Conservation (phyloP, 2,329 filamentous ascomycete genomes). For the Fusarium veterinarium region DNA sequence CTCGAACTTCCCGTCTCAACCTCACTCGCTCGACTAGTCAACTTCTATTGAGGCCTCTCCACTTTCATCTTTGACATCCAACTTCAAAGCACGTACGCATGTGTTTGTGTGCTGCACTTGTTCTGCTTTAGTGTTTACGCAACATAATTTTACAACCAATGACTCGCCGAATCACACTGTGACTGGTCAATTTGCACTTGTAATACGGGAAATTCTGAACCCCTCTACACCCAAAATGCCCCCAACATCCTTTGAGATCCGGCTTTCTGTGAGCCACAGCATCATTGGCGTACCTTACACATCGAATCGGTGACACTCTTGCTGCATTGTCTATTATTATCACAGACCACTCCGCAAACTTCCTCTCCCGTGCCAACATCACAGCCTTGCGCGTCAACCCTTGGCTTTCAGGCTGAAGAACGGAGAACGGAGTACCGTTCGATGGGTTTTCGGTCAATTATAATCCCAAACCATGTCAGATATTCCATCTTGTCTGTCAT, state of each 20-base stretch:
- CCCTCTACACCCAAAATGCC: slow-evolving; percentile 11
- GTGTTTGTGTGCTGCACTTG: slow-evolving; percentile 11
- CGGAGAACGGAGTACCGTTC: slow-evolving; percentile 17
- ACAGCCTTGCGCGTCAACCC: slow-evolving; percentile 27
- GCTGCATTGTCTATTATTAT: slow-evolving; percentile 22
- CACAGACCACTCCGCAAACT: slow-evolving; percentile 7
- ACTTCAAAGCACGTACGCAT: neutral
- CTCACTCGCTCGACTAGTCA: neutral
- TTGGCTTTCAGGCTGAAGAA: slow-evolving; percentile 25
- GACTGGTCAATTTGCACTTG: slow-evolving; percentile 9
- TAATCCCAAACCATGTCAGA: slow-evolving; percentile 21
- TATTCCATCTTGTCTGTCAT: slow-evolving; percentile 21
- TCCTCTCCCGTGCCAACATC: slow-evolving; percentile 5
- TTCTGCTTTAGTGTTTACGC: neutral
- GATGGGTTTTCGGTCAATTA: slow-evolving; percentile 12
- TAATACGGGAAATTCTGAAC: slow-evolving; percentile 14
- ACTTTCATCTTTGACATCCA: slow-evolving; percentile 9
- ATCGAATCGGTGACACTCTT: neutral
- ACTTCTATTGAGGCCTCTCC: slow-evolving; percentile 6
- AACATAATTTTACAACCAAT: slow-evolving; percentile 1
- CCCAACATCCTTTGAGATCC: neutral
- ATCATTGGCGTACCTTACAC: slow-evolving; percentile 28
- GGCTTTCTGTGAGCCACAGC: slow-evolving; percentile 26
- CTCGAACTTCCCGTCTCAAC: slow-evolving; percentile 12
- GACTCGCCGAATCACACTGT: neutral